A percentile compares a stretch with the other conserved stretches of the same genome.
Conservation (phyloP, 345 rosid species). For the Aethionema arabicum region DNA sequence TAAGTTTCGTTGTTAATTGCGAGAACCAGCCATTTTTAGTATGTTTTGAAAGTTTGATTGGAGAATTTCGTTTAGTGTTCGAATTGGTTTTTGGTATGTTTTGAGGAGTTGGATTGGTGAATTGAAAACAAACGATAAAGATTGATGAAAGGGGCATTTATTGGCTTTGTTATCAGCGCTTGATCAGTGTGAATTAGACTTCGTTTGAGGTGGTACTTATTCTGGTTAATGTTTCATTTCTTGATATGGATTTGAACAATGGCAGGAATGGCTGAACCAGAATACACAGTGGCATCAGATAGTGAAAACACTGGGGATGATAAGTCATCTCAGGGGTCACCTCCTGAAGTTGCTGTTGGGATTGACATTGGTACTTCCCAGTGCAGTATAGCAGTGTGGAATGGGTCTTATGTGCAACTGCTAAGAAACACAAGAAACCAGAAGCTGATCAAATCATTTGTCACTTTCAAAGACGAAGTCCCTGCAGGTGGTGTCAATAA, state of each 20-base stretch:
- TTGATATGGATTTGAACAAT: neutral
- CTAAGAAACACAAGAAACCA: conserved; percentile 73
- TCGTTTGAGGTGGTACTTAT: neutral
- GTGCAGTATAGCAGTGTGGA: conserved; percentile 84
- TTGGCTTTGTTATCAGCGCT: neutral
- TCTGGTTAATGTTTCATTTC: conserved; percentile 4
- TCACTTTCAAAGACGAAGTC: conserved; percentile 69
- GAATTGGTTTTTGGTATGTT: neutral
- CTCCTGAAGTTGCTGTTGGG: conserved; percentile 73
- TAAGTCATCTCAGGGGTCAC: conserved; percentile 45
- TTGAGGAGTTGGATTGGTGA: neutral
- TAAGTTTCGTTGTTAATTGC: neutral
- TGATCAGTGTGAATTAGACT: neutral
- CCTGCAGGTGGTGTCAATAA: conserved; percentile 79
- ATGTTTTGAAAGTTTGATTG: too few species aligned
- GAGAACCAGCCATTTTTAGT: neutral
- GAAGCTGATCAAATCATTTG: conserved; percentile 69
- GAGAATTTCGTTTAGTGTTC: neutral
- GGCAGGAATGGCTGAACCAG: conserved; percentile 74
- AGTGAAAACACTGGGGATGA: conserved; percentile 75
- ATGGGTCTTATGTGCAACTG: conserved; percentile 78
- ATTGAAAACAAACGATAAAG: neutral
- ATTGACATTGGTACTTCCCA: conserved; percentile 88
- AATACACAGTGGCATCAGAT: conserved; percentile 85
- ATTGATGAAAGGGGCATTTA: neutral